Conservation (phyloP, 2,329 filamentous ascomycete species). For the Arthroderma uncinatum region DNA sequence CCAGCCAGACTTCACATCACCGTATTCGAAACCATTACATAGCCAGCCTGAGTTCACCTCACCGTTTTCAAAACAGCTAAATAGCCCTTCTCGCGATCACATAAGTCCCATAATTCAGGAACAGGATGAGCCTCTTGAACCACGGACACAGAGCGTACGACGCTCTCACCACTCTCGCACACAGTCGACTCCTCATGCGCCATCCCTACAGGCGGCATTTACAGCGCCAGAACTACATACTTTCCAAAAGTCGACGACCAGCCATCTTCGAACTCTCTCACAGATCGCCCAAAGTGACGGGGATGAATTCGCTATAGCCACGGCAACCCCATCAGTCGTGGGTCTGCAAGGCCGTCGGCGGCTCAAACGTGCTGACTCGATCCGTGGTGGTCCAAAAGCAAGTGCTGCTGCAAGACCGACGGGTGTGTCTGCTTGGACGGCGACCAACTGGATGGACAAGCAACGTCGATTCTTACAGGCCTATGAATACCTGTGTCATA, state of each 20-base stretch:
- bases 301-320: constrained; percentile 70
- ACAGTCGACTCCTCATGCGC: constrained; percentile 22
- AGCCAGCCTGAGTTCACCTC: constrained; percentile 14
- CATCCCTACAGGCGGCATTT: constrained; percentile 20
- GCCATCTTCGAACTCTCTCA: constrained; percentile 77
- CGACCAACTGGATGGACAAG: constrained; percentile 96
- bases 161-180: constrained; percentile 24
- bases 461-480: constrained; percentile 92
- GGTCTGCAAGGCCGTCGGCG: constrained; percentile 75
- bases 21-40: not conserved
- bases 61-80: not conserved
- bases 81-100: not conserved
- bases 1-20: constrained; percentile 14
- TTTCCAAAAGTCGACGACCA: constrained; percentile 78
- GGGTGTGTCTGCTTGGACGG: constrained; percentile 60
- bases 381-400: constrained; percentile 40
- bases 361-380: constrained; percentile 58
- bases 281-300: constrained; percentile 64
- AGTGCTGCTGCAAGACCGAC: constrained; percentile 36
- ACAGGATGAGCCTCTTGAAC: not conserved
- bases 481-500: constrained; percentile 97
- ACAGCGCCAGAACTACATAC: constrained; percentile 61
- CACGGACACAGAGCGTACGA: constrained; percentile 15
- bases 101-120: not conserved
- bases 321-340: constrained; percentile 70